These are phyloP conservation scores for Magnolia sinica DNA, from an alignment of 164 flowering plant species.

Conservation along the genomic window DNA sequence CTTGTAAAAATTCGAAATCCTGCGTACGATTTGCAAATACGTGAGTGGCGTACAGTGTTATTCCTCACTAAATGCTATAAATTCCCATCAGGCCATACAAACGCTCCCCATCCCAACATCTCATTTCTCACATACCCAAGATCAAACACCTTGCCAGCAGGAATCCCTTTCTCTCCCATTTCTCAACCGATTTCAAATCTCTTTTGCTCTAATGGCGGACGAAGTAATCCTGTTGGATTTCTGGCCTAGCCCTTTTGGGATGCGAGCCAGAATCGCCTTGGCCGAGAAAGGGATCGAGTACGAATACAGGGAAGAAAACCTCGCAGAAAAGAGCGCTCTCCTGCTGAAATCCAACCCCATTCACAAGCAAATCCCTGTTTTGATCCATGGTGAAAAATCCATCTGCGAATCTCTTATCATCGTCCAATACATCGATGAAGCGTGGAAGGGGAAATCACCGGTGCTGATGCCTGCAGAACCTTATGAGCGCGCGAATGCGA, in stretches of 20 bases:
- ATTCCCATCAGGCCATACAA: no score
- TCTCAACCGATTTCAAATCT: not conserved
- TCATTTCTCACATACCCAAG: no score
- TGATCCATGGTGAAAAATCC: not conserved
- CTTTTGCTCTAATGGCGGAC: constrained; percentile 8
- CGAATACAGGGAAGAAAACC: constrained; percentile 5
- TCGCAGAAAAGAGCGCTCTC: not conserved
- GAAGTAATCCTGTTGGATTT: not conserved
- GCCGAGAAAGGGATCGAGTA: constrained; percentile 6
- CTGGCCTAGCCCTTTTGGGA: constrained; percentile 5
- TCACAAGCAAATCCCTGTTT: not conserved
- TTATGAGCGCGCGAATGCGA: constrained; percentile 9
- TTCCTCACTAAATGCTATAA: no score
- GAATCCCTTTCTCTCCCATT: no score
- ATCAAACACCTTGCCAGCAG: no score
- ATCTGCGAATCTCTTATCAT: constrained; percentile 11
- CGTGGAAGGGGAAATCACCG: constrained; percentile 11
- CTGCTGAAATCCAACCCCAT: constrained; percentile 5
- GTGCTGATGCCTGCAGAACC: constrained; percentile 7
- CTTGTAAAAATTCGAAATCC: no score
- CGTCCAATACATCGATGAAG: constrained; percentile 12
- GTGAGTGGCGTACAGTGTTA: no score
- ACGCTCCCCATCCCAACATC: no score
- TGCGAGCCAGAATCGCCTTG: constrained; percentile 1
- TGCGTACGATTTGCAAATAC: no score